Conservation (phyloP, 2,329 filamentous ascomycete species). For the Plectosphaerella cucumerina region DNA sequence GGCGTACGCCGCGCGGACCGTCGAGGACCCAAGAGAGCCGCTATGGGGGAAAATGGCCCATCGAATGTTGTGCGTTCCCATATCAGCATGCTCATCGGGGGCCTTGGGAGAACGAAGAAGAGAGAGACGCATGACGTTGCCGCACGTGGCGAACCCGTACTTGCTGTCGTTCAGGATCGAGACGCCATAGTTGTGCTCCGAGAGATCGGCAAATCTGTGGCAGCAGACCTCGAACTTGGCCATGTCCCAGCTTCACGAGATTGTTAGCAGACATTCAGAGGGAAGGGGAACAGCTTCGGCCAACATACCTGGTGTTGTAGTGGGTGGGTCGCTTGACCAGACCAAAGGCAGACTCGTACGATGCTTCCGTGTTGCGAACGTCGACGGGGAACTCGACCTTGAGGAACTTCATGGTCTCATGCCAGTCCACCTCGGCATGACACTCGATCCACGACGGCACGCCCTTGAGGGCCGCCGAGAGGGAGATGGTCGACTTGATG, state of each 20-base stretch:
- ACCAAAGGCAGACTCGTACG: slow-evolving; percentile 93
- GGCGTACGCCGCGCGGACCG: slow-evolving; percentile 78
- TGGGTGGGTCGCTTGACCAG: slow-evolving; percentile 87
- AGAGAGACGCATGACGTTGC: slow-evolving; percentile 84
- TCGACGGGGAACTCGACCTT: slow-evolving; percentile 98
- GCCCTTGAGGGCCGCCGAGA: slow-evolving; percentile 64
- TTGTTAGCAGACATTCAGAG: background rate
- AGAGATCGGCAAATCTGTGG: slow-evolving; percentile 90
- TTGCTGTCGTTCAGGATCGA: slow-evolving; percentile 94
- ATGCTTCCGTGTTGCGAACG: slow-evolving; percentile 84
- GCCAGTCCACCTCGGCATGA: slow-evolving; percentile 89
- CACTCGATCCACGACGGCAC: slow-evolving; percentile 71
- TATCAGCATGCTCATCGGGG: slow-evolving; percentile 89
- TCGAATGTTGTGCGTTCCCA: slow-evolving; percentile 82
- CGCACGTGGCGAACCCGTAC: slow-evolving; percentile 89
- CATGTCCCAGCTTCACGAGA: slow-evolving; percentile 72
- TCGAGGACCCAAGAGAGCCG: slow-evolving; percentile 66
- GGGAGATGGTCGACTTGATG: slow-evolving; percentile 79
- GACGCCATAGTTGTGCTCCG: slow-evolving; percentile 83
- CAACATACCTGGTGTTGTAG: slow-evolving; percentile 75
- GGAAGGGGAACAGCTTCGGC: background rate
- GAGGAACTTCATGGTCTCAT: slow-evolving; percentile 93
- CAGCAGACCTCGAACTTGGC: slow-evolving; percentile 97
- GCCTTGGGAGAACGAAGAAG: slow-evolving; percentile 86
- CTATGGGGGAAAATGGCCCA: slow-evolving; percentile 88